Evolutionary conservation across 2,329 filamentous ascomycete genomes (phyloP), one percentile per base, ranked within the genome.

Genomic region (Curvularia sp.): DNA sequence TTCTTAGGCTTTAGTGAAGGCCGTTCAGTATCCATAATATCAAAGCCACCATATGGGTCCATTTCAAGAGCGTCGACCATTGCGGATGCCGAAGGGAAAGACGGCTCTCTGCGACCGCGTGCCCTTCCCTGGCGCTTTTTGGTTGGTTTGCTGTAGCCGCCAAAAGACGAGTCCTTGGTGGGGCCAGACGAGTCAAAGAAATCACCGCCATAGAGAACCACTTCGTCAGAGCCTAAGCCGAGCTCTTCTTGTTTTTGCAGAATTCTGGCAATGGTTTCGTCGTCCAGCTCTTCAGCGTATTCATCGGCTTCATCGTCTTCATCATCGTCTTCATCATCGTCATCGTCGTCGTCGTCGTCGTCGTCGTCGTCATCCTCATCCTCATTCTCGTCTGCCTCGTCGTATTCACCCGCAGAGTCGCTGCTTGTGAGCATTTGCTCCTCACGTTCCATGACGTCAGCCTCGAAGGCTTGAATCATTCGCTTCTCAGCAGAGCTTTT

Each of bases 21-120:
- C 25, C 88, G 83, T 15, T 90, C 85, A 78, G 90, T 92, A 69
- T 96, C 91, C 89, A 95, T 94, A 43, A 96, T 81, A 70, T 97
- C 92, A 63, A 97, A 89, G 8, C 87, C 90, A 59, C 89, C 87
- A 55, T 88, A 82, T 55, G 85, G 83, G 63, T 86, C 83, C 61
- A 80, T 76, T n/a, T 87, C 84, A 2, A 87, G 77, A 0, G 82
- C 80, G 70, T 87, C 85, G 3, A 84, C 85, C 66, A 88, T 81
- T 15, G 82, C 79, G 45, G 80, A 80, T 5, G 85, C 86, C 36
- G 81, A 80, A 15, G 84, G 83, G 67, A 86, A 87, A 13, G 51
- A 59, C 13, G 50, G 57, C 3, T 66, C 61, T 15, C 58, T 66
- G n/a, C 60, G 65, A 9, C 61, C 54, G 3, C 67, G 64, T 21